Percentiles rank a stretch among this genome's conserved stretches.
Conservation (phyloP, 495 filamentous ascomycete genomes). For the Xylaria grammica region DNA sequence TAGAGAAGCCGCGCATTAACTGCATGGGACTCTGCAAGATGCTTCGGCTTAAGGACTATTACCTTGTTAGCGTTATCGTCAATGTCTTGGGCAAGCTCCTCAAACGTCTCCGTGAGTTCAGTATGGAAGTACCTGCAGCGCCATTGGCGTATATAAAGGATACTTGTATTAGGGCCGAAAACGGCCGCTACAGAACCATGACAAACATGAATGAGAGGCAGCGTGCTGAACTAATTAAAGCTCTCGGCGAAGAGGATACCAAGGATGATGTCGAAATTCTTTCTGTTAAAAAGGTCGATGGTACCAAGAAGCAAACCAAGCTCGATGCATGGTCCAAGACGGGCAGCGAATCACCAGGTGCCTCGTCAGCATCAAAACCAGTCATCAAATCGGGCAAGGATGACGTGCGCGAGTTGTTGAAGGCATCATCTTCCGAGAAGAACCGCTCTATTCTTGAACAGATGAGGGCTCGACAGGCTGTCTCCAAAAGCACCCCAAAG, state of each 20-base stretch:
- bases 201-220: constrained; percentile 78
- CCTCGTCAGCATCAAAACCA: constrained; percentile 21
- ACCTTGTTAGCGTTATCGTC: constrained; percentile 76
- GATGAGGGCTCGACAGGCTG: constrained; percentile 39
- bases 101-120: constrained; percentile 69
- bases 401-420: constrained; percentile 46
- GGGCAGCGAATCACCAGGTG: constrained; percentile 36
- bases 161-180: constrained; percentile 45
- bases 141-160: constrained; percentile 66
- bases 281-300: constrained; percentile 45
- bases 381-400: constrained; percentile 34
- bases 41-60: constrained; percentile 83
- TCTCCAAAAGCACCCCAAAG: constrained; percentile 24
- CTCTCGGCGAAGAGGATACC: constrained; percentile 77
- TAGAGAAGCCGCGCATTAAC: constrained; percentile 65
- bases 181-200: constrained; percentile 56
- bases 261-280: constrained; percentile 51
- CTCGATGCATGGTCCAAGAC: constrained; percentile 67
- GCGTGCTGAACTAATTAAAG: constrained; percentile 79
- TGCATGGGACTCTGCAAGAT: constrained; percentile 77
- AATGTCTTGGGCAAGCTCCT: constrained; percentile 67
- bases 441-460: constrained; percentile 44
- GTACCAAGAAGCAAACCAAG: constrained; percentile 65
- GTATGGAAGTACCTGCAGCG: constrained; percentile 67
- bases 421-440: constrained; percentile 39